Percentiles rank a stretch among this genome's conserved stretches.
phyloP scores from a whole-genome alignment of 192 early-diverging fungal genomes.

The Dissophora ornata region DNA sequence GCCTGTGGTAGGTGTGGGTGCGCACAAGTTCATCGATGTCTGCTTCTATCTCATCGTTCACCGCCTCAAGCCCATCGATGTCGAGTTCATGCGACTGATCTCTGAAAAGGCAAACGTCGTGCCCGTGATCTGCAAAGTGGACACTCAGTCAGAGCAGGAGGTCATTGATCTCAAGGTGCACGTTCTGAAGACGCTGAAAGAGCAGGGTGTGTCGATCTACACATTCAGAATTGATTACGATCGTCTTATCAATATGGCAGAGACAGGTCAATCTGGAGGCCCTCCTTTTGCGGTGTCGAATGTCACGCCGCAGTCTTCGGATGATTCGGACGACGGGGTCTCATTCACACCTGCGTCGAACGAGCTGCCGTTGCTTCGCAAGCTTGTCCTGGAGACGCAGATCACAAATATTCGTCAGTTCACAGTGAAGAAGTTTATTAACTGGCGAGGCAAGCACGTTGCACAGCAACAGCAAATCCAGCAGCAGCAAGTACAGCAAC shows the following conservation, averaged over 20 bases:
- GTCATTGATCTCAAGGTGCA: constrained; percentile 64
- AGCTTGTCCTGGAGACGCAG: constrained; percentile 64
- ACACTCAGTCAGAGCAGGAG: constrained; percentile 64
- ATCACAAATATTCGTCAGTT: constrained; percentile 64
- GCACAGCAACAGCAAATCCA: constrained; percentile 26
- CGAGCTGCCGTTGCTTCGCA: constrained; percentile 62
- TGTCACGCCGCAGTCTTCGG: not conserved
- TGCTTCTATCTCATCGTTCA: constrained; percentile 65
- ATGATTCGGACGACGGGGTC: constrained; percentile 16
- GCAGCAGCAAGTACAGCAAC: constrained; percentile 7
- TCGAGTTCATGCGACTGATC: constrained; percentile 73
- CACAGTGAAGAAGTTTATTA: constrained; percentile 68
- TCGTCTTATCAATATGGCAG: constrained; percentile 61
- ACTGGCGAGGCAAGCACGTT: constrained; percentile 58
- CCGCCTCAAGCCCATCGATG: constrained; percentile 75
- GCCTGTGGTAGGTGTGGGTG: constrained; percentile 33
- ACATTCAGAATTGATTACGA: constrained; percentile 64
- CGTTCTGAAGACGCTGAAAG: constrained; percentile 62
- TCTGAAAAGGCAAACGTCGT: constrained; percentile 70
- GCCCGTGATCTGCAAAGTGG: constrained; percentile 74
- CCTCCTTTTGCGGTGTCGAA: constrained; percentile 66
- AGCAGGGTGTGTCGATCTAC: constrained; percentile 68
- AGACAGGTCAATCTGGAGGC: constrained; percentile 57
- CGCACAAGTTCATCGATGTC: constrained; percentile 60
- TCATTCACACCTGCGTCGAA: constrained; percentile 33